Evolutionary conservation across 2,329 filamentous ascomycete species (phyloP).

Genomic region (Paracamarosporium sp.): DNA sequence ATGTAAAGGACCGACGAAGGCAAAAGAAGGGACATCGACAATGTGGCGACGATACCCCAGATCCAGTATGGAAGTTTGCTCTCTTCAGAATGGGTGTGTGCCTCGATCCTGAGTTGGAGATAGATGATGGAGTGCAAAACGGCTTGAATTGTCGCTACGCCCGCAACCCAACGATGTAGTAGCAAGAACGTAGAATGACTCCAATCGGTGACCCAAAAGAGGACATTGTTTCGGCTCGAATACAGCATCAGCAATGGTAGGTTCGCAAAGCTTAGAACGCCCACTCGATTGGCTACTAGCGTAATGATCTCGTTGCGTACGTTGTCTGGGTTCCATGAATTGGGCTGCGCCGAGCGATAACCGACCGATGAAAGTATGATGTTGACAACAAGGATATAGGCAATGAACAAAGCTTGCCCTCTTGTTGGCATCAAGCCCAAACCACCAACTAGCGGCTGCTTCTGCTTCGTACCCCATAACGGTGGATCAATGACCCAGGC

Average conservation of each 20-base stretch:
- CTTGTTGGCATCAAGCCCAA: conserved; percentile 15
- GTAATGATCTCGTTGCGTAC: conserved; percentile 35
- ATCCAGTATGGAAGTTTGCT: conserved; percentile 32
- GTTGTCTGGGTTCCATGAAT: conserved; percentile 29
- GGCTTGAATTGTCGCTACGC: conserved; percentile 54
- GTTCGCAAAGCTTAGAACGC: conserved; percentile 51
- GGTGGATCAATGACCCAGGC: conserved; percentile 24
- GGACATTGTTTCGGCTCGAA: conserved; percentile 56
- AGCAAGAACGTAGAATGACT: conserved; percentile 57
- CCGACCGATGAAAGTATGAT: conserved; percentile 16
- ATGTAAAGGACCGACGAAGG: conserved; percentile 10
- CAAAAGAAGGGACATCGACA: conserved; percentile 12
- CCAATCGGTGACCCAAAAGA: conserved; percentile 59
- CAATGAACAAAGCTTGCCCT: conserved; percentile 35
- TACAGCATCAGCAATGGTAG: conserved; percentile 55
- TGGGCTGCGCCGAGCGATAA: conserved; percentile 9
- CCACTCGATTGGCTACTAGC: conserved; percentile 51
- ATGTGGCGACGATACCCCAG: conserved; percentile 24
- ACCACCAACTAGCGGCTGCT: conserved; percentile 6
- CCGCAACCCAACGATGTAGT: conserved; percentile 49
- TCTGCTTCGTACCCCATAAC: conserved; percentile 16
- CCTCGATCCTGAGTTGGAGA: conserved; percentile 42
- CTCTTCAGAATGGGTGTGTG: conserved; percentile 43
- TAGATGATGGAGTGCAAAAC: conserved; percentile 56
- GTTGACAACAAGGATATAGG: conserved; percentile 24